These are phyloP conservation scores for Apiotrichum gamsii DNA, from an alignment of 1,284 basidiomycete species.

Conservation along the genomic window DNA sequence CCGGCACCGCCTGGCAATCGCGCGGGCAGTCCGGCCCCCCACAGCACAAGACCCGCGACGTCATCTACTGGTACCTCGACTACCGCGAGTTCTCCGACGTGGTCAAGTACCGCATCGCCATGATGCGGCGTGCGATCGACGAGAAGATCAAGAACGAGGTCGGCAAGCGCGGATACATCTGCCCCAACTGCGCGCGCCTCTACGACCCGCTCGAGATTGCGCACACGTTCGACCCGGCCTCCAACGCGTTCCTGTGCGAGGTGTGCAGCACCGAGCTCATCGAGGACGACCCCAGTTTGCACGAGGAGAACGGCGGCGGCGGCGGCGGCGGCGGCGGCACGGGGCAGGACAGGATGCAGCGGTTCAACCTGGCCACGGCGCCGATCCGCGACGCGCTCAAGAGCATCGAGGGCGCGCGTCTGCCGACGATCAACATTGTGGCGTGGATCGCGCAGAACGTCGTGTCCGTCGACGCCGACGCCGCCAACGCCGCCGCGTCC, in stretches of 20 bases:
- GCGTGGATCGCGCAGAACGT: constrained; percentile 44
- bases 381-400: constrained; percentile 80
- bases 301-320: constrained; percentile 43
- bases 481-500: constrained; percentile 58
- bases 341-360: constrained; percentile 77
- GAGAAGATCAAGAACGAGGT: constrained; percentile 76
- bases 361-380: constrained; percentile 86
- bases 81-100: constrained; percentile 94
- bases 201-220: constrained; percentile 84
- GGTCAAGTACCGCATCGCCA: constrained; percentile 94
- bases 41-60: constrained; percentile 22
- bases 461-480: constrained; percentile 50
- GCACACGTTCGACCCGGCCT: constrained; percentile 56
- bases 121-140: constrained; percentile 86
- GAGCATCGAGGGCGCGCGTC: constrained; percentile 64
- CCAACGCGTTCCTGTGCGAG: constrained; percentile 35
- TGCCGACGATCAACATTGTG: constrained; percentile 40
- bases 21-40: constrained; percentile 9
- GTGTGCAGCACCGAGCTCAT: constrained; percentile 72
- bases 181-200: constrained; percentile 76
- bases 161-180: constrained; percentile 92
- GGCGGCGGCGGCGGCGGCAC: no score
- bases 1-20: constrained; percentile 29
- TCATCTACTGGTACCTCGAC: constrained; percentile 92
- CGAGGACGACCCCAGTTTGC: constrained; percentile 64